A percentile compares a stretch with the other conserved stretches of the same genome.
Evolutionary conservation across 2,329 filamentous ascomycete genomes (phyloP).

Genomic region (Diplodia corticola): DNA sequence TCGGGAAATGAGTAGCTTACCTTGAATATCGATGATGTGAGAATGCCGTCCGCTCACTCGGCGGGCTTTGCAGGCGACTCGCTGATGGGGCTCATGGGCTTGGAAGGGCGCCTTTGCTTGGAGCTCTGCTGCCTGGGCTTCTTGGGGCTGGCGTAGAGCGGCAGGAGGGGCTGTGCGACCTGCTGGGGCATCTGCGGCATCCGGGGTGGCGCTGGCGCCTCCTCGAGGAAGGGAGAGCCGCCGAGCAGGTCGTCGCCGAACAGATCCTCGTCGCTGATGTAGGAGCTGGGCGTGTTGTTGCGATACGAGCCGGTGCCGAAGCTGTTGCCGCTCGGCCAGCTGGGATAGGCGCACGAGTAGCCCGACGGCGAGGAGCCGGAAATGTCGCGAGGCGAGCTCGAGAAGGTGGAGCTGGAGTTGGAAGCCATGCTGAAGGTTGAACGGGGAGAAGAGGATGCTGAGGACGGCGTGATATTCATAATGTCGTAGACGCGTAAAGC

Average conservation of each 20-base stretch:
- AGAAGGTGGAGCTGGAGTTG: conserved; percentile 35
- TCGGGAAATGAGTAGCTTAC: conserved; percentile 16
- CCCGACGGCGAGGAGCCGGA: conserved; percentile 28
- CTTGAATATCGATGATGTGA: conserved; percentile 14
- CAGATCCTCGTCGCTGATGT: conserved; percentile 45
- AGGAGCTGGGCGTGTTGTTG: conserved; percentile 41
- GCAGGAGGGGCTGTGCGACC: conserved; percentile 40
- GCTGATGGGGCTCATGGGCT: conserved; percentile 46
- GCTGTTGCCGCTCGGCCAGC: conserved; percentile 41
- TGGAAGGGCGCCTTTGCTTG: conserved; percentile 41
- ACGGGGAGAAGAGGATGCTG: conserved; percentile 41
- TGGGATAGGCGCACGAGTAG: conserved; percentile 43
- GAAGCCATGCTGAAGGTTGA: conserved; percentile 38
- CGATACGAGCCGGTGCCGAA: conserved; percentile 32
- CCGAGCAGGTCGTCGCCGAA: conserved; percentile 42
- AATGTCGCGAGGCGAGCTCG: conserved; percentile 28
- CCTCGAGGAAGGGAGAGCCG: conserved; percentile 37
- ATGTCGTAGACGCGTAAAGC: conserved; percentile 4
- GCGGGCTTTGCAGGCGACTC: conserved; percentile 41
- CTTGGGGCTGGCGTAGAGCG: conserved; percentile 42
- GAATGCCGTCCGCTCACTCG: conserved; percentile 34
- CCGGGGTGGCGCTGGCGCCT: conserved; percentile 44
- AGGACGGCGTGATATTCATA: conserved; percentile 16
- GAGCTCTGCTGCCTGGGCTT: conserved; percentile 42
- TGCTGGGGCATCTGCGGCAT: conserved; percentile 28